These are phyloP conservation scores for Yarrowia sp. DNA, from an alignment of 805 yeast species.

Conservation along the genomic window DNA sequence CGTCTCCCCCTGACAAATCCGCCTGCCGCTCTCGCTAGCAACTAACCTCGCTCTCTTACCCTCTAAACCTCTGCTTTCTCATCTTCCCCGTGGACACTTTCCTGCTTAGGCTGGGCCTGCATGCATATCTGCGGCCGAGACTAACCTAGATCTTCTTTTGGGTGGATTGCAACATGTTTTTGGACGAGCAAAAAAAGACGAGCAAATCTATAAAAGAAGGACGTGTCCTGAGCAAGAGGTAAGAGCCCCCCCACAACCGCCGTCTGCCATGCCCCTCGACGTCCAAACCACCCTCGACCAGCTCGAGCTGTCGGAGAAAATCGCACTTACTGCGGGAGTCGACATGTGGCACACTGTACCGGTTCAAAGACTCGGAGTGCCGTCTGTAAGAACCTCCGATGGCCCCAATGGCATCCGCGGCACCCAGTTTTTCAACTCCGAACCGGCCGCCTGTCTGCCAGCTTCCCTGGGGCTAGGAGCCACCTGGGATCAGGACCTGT, in stretches of 20 bases:
- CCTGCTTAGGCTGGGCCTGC: slow-evolving; percentile 13
- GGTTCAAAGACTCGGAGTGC: background rate
- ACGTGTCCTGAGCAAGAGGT: too few species aligned
- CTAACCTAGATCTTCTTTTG: slow-evolving; percentile 22
- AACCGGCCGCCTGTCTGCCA: slow-evolving; percentile 17
- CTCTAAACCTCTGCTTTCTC: too few species aligned
- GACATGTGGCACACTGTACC: slow-evolving; percentile 15
- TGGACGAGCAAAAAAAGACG: background rate
- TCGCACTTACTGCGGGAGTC: slow-evolving; percentile 1
- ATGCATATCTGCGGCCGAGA: background rate
- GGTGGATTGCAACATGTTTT: background rate
- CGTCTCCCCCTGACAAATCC: too few species aligned
- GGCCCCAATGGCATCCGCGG: slow-evolving; percentile 24
- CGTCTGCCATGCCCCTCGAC: background rate
- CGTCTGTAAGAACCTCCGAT: slow-evolving; percentile 7
- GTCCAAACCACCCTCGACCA: slow-evolving; percentile 3
- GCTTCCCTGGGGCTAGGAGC: slow-evolving; percentile 22
- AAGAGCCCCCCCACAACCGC: too few species aligned
- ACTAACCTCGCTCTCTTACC: too few species aligned
- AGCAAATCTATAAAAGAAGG: background rate
- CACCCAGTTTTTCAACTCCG: slow-evolving; percentile 18
- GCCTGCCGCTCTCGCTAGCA: too few species aligned
- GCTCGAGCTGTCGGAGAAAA: slow-evolving; percentile 1
- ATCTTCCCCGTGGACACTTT: slow-evolving; percentile 23
- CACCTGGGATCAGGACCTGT: slow-evolving; percentile 9